Percentiles rank a stretch among this genome's conserved stretches.
Evolutionary conservation across 2,329 filamentous ascomycete genomes (phyloP).

Genomic region (Pseudofabraea citricarpa): DNA sequence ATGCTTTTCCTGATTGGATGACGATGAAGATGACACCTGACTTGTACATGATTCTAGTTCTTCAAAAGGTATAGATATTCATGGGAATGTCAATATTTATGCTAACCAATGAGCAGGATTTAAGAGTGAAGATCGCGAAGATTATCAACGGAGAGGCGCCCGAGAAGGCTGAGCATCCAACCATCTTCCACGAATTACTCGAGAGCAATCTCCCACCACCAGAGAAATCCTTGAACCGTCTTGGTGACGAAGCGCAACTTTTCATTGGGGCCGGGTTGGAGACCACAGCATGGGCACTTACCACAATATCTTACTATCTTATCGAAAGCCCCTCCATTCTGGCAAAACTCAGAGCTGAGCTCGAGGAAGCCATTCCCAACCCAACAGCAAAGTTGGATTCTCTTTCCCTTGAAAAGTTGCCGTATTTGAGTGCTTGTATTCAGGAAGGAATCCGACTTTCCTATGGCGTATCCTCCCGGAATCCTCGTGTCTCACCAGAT

Average conservation of each 20-base stretch:
- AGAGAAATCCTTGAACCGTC: slow-evolving; percentile 30
- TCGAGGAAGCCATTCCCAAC: slow-evolving; percentile 18
- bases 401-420: slow-evolving; percentile 33
- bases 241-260: slow-evolving; percentile 33
- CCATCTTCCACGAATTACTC: slow-evolving; percentile 17
- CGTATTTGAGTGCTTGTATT: slow-evolving; percentile 26
- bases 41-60: neutral
- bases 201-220: slow-evolving; percentile 28
- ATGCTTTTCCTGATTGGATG: neutral
- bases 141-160: neutral
- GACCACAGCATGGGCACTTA: slow-evolving; percentile 28
- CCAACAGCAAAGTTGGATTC: slow-evolving; percentile 16
- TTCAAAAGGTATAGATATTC: neutral
- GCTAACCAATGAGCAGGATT: neutral
- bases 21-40: neutral
- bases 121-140: neutral
- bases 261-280: slow-evolving; percentile 34
- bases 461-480: slow-evolving; percentile 7
- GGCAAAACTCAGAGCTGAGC: slow-evolving; percentile 21
- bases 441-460: slow-evolving; percentile 12
- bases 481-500: slow-evolving; percentile 4
- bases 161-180: slow-evolving; percentile 8
- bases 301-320: slow-evolving; percentile 23
- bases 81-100: neutral
- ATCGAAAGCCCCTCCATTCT: slow-evolving; percentile 18